Percentiles rank a stretch among this genome's conserved stretches.
Evolutionary conservation across 768 basidiomycete species (phyloP).

Genomic region (Pleurotus citrinopileatus): DNA sequence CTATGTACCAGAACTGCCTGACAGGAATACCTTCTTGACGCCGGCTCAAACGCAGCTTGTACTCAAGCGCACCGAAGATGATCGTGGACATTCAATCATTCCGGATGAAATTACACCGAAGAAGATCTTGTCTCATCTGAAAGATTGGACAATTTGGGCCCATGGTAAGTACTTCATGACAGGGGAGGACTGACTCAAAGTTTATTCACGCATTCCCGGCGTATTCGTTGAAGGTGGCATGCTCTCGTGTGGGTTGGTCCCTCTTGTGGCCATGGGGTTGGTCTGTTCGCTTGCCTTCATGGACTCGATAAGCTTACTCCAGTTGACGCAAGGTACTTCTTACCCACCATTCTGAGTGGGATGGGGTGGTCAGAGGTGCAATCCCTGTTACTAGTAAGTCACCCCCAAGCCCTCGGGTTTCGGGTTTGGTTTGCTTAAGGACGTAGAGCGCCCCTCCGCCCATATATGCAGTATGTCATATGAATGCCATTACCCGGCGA

Average conservation of each 20-base stretch:
- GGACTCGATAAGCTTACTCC: background rate
- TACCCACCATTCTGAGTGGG: conserved; percentile 44
- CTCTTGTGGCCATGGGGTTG: conserved; percentile 48
- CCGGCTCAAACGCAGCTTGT: conserved; percentile 38
- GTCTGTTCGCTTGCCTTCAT: conserved; percentile 8
- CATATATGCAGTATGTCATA: conserved; percentile 39
- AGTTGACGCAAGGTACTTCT: conserved; percentile 32
- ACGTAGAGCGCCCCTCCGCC: conserved; percentile 46
- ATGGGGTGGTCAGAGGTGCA: conserved; percentile 45
- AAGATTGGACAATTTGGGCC: conserved; percentile 50
- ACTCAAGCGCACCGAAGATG: conserved; percentile 41
- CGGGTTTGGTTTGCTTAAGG: too few relatives aligned
- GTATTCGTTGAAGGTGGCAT: conserved; percentile 35
- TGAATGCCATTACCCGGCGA: too few relatives aligned
- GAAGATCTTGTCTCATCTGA: conserved; percentile 33
- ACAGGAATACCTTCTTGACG: conserved; percentile 43
- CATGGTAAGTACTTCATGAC: conserved; percentile 29
- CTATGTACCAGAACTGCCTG: conserved; percentile 45
- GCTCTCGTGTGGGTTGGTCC: conserved; percentile 48
- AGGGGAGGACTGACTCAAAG: background rate
- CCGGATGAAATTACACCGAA: conserved; percentile 36
- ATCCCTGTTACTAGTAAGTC: conserved; percentile 39
- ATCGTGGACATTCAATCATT: conserved; percentile 45
- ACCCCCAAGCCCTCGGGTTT: too few relatives aligned
- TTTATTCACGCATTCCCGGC: too few relatives aligned